phyloP scores from a whole-genome alignment of 129 eudicot genomes.

The Centella asiatica region DNA sequence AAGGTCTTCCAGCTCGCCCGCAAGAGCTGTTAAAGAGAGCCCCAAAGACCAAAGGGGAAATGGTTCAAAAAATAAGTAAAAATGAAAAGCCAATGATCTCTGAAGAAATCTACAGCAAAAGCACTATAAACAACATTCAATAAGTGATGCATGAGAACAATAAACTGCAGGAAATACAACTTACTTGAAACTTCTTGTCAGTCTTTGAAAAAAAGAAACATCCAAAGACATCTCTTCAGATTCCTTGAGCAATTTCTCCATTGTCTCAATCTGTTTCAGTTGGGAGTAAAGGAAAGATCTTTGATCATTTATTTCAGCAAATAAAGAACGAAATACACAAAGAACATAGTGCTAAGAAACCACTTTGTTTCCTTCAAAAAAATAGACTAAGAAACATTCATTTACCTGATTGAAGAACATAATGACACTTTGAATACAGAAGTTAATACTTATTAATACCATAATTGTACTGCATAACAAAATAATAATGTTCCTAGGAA shows the following conservation, averaged over 20 bases:
- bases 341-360: too few relatives aligned
- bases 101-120: background rate
- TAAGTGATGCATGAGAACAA: background rate
- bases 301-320: background rate
- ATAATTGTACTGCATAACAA: too few relatives aligned
- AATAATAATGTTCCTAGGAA: too few relatives aligned
- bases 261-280: slow-evolving; percentile 49
- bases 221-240: slow-evolving; percentile 26
- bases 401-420: too few relatives aligned
- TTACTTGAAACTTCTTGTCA: slow-evolving; percentile 62
- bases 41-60: too few relatives aligned
- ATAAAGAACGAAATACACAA: too few relatives aligned
- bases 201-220: slow-evolving; percentile 31
- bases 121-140: background rate
- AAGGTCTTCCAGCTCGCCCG: slow-evolving; percentile 79
- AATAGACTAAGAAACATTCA: too few relatives aligned
- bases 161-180: slow-evolving; percentile 15
- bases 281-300: background rate
- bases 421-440: too few relatives aligned
- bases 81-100: background rate
- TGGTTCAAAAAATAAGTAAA: slow-evolving; percentile 8
- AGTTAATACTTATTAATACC: too few relatives aligned
- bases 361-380: too few relatives aligned
- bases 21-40: slow-evolving; percentile 36
- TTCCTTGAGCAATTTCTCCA: slow-evolving; percentile 51